These are phyloP conservation scores for Ambrosia trifida DNA, from an alignment of 129 eudicot genomes.

Conservation along the genomic window DNA sequence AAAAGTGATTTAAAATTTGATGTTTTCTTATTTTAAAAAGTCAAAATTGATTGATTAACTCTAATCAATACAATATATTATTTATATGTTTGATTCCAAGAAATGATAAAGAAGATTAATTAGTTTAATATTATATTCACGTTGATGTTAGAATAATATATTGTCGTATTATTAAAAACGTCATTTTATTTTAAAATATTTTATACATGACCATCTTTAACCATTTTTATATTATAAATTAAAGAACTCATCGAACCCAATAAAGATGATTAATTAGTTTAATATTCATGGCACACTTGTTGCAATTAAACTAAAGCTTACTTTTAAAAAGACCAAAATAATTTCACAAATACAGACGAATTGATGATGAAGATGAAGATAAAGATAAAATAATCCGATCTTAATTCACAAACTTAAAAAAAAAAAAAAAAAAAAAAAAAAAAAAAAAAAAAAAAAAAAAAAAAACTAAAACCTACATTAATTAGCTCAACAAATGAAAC, in stretches of 20 bases:
- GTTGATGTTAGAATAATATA: slow-evolving; percentile 13
- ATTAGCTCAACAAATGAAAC: slow-evolving; percentile 10
- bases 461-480: not conserved
- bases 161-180: not conserved
- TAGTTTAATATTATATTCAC: slow-evolving; percentile 2
- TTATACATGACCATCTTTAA: slow-evolving; percentile 2
- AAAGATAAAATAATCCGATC: slow-evolving; percentile 6
- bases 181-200: slow-evolving; percentile 8
- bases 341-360: slow-evolving; percentile 23
- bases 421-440: not conserved
- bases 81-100: slow-evolving; percentile 21
- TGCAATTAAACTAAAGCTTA: slow-evolving; percentile 5
- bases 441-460: not conserved
- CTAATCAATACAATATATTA: not conserved
- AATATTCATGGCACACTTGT: slow-evolving; percentile 22
- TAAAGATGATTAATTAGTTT: slow-evolving; percentile 23
- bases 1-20: not conserved
- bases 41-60: slow-evolving; percentile 28
- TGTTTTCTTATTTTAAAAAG: not conserved
- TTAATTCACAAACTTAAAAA: slow-evolving; percentile 27
- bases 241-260: slow-evolving; percentile 16
- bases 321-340: slow-evolving; percentile 17
- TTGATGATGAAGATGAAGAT: no score
- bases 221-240: slow-evolving; percentile 7
- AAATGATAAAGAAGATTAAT: slow-evolving; percentile 18